Evolutionary conservation across 163 green algal genomes (phyloP), one percentile per base, ranked within the genome.

Genomic region (Scenedesmus sp.): DNA sequence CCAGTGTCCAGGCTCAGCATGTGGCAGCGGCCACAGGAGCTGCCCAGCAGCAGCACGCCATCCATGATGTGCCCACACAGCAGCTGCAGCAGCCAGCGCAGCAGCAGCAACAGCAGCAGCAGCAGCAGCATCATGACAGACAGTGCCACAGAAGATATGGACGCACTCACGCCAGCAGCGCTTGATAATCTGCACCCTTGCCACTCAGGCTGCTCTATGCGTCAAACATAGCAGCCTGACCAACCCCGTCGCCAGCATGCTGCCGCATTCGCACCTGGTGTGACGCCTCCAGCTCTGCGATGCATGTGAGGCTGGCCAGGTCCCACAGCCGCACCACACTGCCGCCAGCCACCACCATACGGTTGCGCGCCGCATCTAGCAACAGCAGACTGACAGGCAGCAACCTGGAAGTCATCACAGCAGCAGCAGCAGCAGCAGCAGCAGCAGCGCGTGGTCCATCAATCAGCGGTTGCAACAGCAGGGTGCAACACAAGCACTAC

Each of bases 31-130:
- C 84, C 84, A 9, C 12, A 89, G 46, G 84, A 52, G 56, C 84
- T 91, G 55, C 87, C 87, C n/a, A 91, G 54, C 54, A 91, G 74
- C 20, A 91, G 52, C 7, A 60, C n/a, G 4, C 87, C 87, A 56
- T 91, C 87, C 57, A 91, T 52, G 34, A 91, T 60, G n/a, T 91
- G 55, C n/a, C 87, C 67, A 85, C 26, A 91, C 18, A 84, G n/a
- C 15, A 91, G 79, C 87, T 91, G 67, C 87, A 74, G 52, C 18
- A 10, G 9, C 34, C 34, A 46, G 34, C 34, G 34, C 34, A 59
- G 74, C 56, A 88, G 26, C 56, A 77, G 0, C n/a, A 5, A 10
- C 46, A 59, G 76, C 4, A 57, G 18, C 81, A 86, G 54, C 82
- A 89, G 57, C 62, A 46, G 34, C 34, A 46, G 34, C 34, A 46